Conservation (phyloP, 305 asterid species). For the Fraxinus latifolia region DNA sequence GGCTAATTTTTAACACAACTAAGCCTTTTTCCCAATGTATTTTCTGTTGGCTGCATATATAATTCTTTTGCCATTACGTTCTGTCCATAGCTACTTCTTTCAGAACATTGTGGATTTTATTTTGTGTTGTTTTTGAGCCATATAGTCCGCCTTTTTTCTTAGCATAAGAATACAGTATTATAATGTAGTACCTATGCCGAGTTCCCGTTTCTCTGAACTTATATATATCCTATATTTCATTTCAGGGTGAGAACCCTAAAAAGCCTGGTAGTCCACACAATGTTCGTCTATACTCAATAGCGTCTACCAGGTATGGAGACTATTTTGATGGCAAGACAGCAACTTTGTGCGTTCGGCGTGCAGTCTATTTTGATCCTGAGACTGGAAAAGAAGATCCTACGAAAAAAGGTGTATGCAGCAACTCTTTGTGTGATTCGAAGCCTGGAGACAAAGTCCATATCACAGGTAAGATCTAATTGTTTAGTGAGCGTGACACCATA, state of each 20-base stretch:
- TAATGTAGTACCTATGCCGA: neutral
- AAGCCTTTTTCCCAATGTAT: neutral
- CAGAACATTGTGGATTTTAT: neutral
- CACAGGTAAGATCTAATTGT: conserved; percentile 45
- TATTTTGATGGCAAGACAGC: conserved; percentile 84
- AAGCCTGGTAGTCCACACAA: conserved; percentile 83
- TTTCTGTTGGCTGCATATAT: neutral
- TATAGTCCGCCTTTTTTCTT: neutral
- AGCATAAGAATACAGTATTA: neutral
- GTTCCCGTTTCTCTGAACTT: neutral
- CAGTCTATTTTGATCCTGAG: conserved; percentile 84
- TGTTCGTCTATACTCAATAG: conserved; percentile 88
- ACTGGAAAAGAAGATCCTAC: conserved; percentile 91
- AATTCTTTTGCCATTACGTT: neutral
- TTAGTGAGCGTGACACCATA: neutral
- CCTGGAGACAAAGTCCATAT: conserved; percentile 87
- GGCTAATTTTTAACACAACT: neutral
- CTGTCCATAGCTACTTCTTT: neutral
- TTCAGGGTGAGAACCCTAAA: conserved; percentile 91
- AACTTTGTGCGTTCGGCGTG: conserved; percentile 90
- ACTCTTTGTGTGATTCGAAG: conserved; percentile 79
- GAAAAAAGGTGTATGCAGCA: conserved; percentile 86
- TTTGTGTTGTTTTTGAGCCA: neutral
- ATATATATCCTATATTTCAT: neutral
- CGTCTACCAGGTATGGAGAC: conserved; percentile 94